A percentile compares a stretch with the other conserved stretches of the same genome.
Conservation (phyloP, 2,329 filamentous ascomycete species). For the Arthrinium phaeospermum region DNA sequence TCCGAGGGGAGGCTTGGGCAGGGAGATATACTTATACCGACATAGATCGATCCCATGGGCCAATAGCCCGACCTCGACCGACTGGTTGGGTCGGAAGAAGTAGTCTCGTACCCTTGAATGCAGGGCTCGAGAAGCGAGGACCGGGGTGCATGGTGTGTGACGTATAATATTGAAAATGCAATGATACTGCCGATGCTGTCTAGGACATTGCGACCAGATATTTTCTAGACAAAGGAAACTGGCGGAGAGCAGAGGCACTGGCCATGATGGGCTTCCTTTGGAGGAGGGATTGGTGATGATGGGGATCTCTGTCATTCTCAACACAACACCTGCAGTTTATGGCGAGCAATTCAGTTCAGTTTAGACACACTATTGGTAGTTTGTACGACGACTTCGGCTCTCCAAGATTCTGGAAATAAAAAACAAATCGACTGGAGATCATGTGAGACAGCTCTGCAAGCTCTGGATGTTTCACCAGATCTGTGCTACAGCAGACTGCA, state of each 20-base stretch:
- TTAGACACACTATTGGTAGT: constrained; percentile 16
- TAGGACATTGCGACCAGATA: constrained; percentile 18
- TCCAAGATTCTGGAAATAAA: constrained; percentile 20
- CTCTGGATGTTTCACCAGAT: constrained; percentile 16
- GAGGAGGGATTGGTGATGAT: not conserved
- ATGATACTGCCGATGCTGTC: constrained; percentile 20
- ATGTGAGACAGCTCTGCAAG: constrained; percentile 17
- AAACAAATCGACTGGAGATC: constrained; percentile 16
- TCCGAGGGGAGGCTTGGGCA: constrained; percentile 15
- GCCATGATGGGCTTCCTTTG: not conserved
- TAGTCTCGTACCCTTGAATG: constrained; percentile 14
- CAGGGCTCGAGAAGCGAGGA: constrained; percentile 18
- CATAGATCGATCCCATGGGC: constrained; percentile 5
- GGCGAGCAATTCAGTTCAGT: constrained; percentile 7
- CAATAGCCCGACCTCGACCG: constrained; percentile 11
- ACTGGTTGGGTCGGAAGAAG: constrained; percentile 17
- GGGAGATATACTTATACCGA: constrained; percentile 20
- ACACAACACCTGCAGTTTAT: constrained; percentile 8
- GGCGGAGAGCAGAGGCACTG: not conserved
- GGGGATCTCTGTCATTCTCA: not conserved
- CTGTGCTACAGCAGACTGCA: constrained; percentile 20
- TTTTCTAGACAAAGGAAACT: constrained; percentile 11
- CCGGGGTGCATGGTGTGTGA: constrained; percentile 19
- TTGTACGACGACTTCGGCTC: constrained; percentile 1
- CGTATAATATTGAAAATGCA: constrained; percentile 17